These are phyloP conservation scores for Pseudogymnoascus sp. DNA, from an alignment of 2,329 filamentous ascomycete species.

Conservation along the genomic window DNA sequence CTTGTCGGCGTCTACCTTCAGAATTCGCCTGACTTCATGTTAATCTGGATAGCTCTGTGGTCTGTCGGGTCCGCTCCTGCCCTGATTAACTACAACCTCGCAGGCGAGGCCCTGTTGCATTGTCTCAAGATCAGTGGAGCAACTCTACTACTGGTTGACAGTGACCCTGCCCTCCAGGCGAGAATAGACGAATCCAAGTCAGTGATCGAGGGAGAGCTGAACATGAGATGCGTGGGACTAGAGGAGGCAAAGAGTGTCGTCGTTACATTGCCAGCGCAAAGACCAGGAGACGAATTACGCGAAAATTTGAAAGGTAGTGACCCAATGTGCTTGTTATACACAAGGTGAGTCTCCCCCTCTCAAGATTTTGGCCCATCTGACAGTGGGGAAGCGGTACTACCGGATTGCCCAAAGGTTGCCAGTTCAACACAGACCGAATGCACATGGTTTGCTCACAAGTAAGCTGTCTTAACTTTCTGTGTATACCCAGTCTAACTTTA, in stretches of 20 bases:
- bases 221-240: slow-evolving; percentile 49
- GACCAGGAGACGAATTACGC: slow-evolving; percentile 49
- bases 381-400: slow-evolving; percentile 54
- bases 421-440: slow-evolving; percentile 44
- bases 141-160: slow-evolving; percentile 51
- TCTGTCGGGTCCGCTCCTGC: slow-evolving; percentile 61
- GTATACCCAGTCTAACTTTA: background rate
- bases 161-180: slow-evolving; percentile 43
- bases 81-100: slow-evolving; percentile 63
- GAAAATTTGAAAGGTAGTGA: slow-evolving; percentile 42
- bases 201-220: slow-evolving; percentile 38
- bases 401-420: slow-evolving; percentile 64
- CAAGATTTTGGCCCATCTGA: background rate
- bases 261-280: slow-evolving; percentile 38
- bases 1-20: slow-evolving; percentile 59
- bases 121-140: slow-evolving; percentile 53
- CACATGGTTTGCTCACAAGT: slow-evolving; percentile 26
- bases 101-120: slow-evolving; percentile 56
- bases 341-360: slow-evolving; percentile 36
- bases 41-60: slow-evolving; percentile 57
- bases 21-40: slow-evolving; percentile 60
- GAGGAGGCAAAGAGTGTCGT: slow-evolving; percentile 41
- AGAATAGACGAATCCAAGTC: slow-evolving; percentile 51
- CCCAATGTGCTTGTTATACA: slow-evolving; percentile 63
- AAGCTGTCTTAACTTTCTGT: background rate